Evolutionary conservation across 768 basidiomycete species (phyloP).

Genomic region (Daedalea quercina): DNA sequence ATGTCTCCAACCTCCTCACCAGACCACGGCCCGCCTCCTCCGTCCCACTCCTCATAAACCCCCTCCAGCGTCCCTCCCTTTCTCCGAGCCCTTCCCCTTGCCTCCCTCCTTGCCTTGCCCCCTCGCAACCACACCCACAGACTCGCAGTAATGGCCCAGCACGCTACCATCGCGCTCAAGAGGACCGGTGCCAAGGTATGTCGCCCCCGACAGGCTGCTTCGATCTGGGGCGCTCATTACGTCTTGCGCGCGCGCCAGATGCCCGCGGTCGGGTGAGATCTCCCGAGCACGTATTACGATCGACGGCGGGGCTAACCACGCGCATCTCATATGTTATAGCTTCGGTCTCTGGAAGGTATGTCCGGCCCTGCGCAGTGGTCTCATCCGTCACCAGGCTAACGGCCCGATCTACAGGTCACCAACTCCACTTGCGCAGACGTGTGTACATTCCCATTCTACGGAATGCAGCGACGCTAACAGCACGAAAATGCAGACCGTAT

Average conservation of each 20-base stretch:
- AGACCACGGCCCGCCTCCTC: conserved; percentile 4
- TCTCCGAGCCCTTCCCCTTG: conserved; percentile 8
- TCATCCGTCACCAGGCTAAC: background rate
- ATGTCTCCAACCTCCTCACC: background rate
- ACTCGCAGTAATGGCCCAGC: conserved; percentile 30
- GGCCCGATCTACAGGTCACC: conserved; percentile 40
- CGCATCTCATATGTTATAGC: conserved; percentile 25
- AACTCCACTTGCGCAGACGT: conserved; percentile 57
- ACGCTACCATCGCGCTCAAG: conserved; percentile 42
- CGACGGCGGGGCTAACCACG: background rate
- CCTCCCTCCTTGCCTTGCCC: conserved; percentile 9
- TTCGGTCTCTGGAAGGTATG: conserved; percentile 68
- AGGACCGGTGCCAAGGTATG: conserved; percentile 54
- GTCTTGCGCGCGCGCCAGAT: conserved; percentile 35
- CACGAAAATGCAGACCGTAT: conserved; percentile 49
- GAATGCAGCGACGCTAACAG: background rate
- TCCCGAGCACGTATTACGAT: background rate
- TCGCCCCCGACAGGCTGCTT: background rate
- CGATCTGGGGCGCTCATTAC: background rate
- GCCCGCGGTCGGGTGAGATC: conserved; percentile 61
- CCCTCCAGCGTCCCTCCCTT: background rate
- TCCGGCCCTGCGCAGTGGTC: background rate
- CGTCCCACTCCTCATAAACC: conserved; percentile 6
- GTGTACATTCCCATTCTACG: conserved; percentile 10
- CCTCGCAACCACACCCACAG: background rate